Evolutionary conservation across 495 filamentous ascomycete species (phyloP).

Genomic region (Neurospora africana): DNA sequence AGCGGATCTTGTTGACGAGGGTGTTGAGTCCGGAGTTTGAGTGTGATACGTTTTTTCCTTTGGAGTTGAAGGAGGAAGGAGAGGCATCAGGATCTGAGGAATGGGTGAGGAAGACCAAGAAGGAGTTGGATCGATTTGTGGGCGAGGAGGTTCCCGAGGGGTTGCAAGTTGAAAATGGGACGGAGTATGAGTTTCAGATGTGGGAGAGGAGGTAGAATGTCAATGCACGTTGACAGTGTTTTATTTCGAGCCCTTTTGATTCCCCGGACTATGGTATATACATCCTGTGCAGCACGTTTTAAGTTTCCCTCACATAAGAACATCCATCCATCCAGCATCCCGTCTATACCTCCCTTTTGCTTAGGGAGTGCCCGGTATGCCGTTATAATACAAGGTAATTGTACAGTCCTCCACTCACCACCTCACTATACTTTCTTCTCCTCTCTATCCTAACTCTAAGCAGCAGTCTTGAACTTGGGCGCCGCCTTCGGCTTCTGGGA

Average conservation of each 20-base stretch:
- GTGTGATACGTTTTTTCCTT: constrained; percentile 81
- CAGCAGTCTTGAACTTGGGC: background rate
- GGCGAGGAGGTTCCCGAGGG: constrained; percentile 47
- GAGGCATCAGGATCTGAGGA: constrained; percentile 4
- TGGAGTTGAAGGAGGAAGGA: constrained; percentile 46
- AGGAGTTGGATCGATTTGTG: constrained; percentile 44
- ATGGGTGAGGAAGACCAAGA: constrained; percentile 40
- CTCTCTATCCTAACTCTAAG: background rate
- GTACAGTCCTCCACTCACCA: background rate
- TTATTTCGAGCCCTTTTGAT: background rate
- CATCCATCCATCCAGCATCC: background rate
- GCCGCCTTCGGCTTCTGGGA: background rate
- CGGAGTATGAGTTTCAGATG: constrained; percentile 55
- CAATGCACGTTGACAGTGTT: too few species aligned
- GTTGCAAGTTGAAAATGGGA: constrained; percentile 44
- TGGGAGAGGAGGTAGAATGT: constrained; percentile 37
- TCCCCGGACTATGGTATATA: background rate
- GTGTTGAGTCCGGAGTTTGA: constrained; percentile 53
- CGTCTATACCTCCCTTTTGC: background rate
- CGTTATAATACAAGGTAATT: background rate
- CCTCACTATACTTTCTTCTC: background rate
- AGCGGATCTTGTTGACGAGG: constrained; percentile 53
- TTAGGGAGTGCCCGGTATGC: background rate
- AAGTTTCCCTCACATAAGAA: background rate
- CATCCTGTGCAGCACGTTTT: background rate